Evolutionary conservation across 495 filamentous ascomycete genomes (phyloP), one percentile per base, ranked within the genome.

Genomic region (Penicillium canariense): DNA sequence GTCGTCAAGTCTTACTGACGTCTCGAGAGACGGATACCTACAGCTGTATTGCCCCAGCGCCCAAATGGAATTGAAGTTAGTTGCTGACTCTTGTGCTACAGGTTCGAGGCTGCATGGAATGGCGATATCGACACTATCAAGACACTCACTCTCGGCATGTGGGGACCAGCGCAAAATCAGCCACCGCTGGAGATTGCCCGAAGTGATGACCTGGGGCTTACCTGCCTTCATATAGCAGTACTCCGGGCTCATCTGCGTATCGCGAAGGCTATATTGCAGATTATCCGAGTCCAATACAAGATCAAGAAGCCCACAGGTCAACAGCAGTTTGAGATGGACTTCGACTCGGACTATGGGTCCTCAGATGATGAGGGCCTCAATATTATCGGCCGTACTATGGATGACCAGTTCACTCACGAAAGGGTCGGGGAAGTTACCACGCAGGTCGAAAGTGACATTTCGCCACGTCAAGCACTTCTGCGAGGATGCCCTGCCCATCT

Each of bases 101-200:
- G 75, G 55, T 89, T 88, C 50, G 80, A 90, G 62, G 87, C 87
- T 9, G 83, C 82, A 1, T 90, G 85, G 84, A 52, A 48, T n/a
- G 85, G 85, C 3, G 82, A 92, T 59, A 36, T 86, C 1, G 71
- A 78, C 0, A 83, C 71, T 3, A 69, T 81, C 34, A 75, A 77
- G 40, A 36, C 39, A 6, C 68, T 84, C 25, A 81, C 82, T n/a
- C 56, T 82, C 53, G 58, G 61, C 48, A 56, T 65, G 30, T 77
- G 80, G 73, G 68, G 72, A 8, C 50, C 57, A 2, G 44, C 62
- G 8, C 56, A 68, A 25, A 65, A 78, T 26, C 68, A 82, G 34
- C 55, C 68, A 1, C 85, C 87, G 0, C 72, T 89, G 5, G 74
- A 83, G 58, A 81, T 93, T 38, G 79, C 86, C 0, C 75, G 83